phyloP scores from a whole-genome alignment of 2,329 filamentous ascomycete species.

The Cladophialophora psammophila region DNA sequence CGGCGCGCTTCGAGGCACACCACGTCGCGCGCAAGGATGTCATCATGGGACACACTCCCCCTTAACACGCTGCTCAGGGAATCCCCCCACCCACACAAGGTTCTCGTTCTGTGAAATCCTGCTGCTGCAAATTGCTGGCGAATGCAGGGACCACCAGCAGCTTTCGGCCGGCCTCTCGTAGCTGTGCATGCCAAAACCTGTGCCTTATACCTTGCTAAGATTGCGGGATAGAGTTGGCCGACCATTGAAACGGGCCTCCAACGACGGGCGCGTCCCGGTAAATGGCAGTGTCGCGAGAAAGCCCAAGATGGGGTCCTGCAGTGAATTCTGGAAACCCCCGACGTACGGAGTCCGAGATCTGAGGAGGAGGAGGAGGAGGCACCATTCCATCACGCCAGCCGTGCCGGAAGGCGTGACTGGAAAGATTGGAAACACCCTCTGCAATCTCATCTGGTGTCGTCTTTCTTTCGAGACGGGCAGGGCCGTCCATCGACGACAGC shows the following conservation, averaged over 20 bases:
- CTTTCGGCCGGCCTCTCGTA: too few relatives aligned
- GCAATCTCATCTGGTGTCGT: neutral
- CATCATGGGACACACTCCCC: too few relatives aligned
- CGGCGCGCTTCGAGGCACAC: too few relatives aligned
- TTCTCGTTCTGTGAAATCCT: too few relatives aligned
- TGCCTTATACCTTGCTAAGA: neutral
- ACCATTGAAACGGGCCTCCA: neutral
- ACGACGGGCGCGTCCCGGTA: neutral
- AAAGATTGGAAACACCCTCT: neutral
- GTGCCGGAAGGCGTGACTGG: neutral
- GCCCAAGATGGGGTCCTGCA: neutral
- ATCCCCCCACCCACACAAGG: too few relatives aligned
- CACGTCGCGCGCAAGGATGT: too few relatives aligned
- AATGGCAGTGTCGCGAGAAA: neutral
- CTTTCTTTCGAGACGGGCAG: neutral
- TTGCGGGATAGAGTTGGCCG: neutral
- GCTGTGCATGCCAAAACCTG: neutral
- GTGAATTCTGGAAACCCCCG: neutral
- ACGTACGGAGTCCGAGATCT: neutral
- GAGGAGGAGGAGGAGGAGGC: neutral
- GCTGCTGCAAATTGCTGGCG: too few relatives aligned
- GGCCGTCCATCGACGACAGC: neutral
- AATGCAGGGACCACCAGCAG: neutral
- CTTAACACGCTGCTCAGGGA: too few relatives aligned
- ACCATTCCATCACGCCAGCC: neutral